These are phyloP conservation scores for Nidula microcarpa DNA, from an alignment of 768 basidiomycete genomes.

Conservation along the genomic window DNA sequence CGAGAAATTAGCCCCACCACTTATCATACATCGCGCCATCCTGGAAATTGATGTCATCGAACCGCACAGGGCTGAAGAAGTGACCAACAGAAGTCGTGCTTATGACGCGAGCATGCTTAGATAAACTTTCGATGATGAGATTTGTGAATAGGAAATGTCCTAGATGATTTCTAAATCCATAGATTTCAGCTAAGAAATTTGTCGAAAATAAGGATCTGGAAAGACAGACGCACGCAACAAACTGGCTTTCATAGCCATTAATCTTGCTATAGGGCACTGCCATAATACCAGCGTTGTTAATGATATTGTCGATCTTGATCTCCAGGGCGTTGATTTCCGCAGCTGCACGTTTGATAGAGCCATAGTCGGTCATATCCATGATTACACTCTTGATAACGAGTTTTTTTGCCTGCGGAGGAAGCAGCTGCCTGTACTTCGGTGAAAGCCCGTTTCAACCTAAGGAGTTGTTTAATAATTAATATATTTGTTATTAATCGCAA, in stretches of 20 bases:
- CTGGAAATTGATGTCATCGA: not conserved
- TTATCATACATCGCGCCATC: not conserved
- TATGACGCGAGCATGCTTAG: not conserved
- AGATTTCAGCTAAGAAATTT: not conserved
- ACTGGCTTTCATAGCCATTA: not conserved
- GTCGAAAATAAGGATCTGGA: not conserved
- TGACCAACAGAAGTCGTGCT: not conserved
- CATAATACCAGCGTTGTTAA: not conserved
- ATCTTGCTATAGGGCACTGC: not conserved
- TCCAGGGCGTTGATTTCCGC: not conserved
- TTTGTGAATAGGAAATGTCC: not conserved
- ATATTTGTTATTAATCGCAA: not conserved
- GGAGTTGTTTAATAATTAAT: not conserved
- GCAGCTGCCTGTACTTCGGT: not conserved
- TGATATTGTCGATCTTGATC: not conserved
- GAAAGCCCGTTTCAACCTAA: not conserved
- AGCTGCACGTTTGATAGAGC: not conserved
- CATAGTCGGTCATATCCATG: not conserved
- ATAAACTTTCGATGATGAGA: not conserved
- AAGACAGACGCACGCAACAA: not conserved
- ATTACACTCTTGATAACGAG: not conserved
- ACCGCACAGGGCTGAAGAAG: not conserved
- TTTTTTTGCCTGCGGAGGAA: not conserved
- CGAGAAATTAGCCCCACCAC: not conserved
- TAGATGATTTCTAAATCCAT: not conserved